phyloP scores from a whole-genome alignment of 768 basidiomycete genomes.

The Strobilomyces dryophilus region DNA sequence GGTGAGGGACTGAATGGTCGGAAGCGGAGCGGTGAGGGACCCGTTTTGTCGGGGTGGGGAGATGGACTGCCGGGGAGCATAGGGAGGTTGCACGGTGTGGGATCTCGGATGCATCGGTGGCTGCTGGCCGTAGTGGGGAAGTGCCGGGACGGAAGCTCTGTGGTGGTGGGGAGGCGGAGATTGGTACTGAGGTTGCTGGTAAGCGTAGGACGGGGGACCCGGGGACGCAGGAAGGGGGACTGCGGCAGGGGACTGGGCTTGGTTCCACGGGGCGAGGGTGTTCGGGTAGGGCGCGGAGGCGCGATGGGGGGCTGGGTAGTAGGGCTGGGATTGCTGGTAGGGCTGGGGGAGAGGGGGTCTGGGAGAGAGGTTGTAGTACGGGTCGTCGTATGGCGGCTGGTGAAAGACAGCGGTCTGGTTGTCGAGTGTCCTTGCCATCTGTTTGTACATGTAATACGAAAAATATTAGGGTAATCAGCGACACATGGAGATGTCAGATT shows the following conservation, averaged over 20 bases:
- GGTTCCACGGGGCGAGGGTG: conserved; percentile 16
- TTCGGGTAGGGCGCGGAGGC: conserved; percentile 24
- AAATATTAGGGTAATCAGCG: conserved; percentile 17
- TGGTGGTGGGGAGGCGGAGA: conserved; percentile 20
- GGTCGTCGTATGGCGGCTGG: conserved; percentile 21
- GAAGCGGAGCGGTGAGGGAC: conserved; percentile 60
- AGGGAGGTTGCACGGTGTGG: conserved; percentile 14
- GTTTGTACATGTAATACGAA: conserved; percentile 27
- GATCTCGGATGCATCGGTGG: conserved; percentile 18
- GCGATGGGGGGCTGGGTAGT: conserved; percentile 11
- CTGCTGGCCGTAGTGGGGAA: conserved; percentile 19
- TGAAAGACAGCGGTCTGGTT: conserved; percentile 35
- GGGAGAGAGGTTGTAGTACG: conserved; percentile 20
- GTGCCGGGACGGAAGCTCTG: conserved; percentile 18
- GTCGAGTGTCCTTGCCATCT: conserved; percentile 67
- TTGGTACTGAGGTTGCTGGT: conserved; percentile 23
- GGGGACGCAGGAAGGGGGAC: conserved; percentile 22
- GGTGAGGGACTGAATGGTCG: conserved; percentile 56
- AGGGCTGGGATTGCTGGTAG: conserved; percentile 15
- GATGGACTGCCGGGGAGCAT: conserved; percentile 17
- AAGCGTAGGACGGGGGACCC: conserved; percentile 16
- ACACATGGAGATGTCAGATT: conserved; percentile 8
- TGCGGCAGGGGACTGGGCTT: conserved; percentile 8
- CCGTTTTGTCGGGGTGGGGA: conserved; percentile 24
- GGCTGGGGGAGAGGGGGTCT: conserved; percentile 9